These are phyloP conservation scores for Aphanomyces euteiches DNA, from an alignment of 352 stramenopile species.

Conservation along the genomic window DNA sequence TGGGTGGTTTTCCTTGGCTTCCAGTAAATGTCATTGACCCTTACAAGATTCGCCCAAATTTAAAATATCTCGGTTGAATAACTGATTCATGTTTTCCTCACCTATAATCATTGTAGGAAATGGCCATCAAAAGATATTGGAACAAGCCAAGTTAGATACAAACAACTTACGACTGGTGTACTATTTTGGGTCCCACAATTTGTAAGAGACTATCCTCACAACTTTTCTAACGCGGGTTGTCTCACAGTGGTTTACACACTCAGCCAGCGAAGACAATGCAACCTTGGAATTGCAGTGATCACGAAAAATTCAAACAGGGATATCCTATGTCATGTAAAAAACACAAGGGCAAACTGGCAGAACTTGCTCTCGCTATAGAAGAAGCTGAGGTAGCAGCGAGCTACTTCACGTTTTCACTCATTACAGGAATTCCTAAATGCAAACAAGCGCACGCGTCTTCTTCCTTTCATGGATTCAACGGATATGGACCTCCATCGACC, in stretches of 20 bases:
- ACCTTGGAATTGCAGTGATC: constrained; percentile 1
- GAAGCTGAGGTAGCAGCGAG: neutral
- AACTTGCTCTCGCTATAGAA: neutral
- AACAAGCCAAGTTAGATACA: neutral
- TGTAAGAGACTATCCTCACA: neutral
- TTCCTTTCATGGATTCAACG: neutral
- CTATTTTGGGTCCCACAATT: constrained; percentile 8
- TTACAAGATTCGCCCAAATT: neutral
- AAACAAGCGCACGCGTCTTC: neutral
- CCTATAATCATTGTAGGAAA: neutral
- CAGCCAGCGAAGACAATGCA: neutral
- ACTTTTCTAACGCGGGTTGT: neutral
- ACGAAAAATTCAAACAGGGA: neutral
- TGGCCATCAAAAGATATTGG: neutral
- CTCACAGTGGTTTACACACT: neutral
- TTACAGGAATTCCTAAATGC: neutral
- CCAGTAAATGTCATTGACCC: neutral
- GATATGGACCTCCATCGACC: neutral
- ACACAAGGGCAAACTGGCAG: neutral
- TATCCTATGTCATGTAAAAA: neutral
- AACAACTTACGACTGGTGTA: neutral
- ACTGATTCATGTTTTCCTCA: neutral
- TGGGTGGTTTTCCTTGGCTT: neutral
- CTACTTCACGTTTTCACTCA: neutral
- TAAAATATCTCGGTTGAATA: neutral